Base-by-base conservation (phyloP, 176 grass and related monocot genomes). In the Aegilops sharonensis region DNA sequence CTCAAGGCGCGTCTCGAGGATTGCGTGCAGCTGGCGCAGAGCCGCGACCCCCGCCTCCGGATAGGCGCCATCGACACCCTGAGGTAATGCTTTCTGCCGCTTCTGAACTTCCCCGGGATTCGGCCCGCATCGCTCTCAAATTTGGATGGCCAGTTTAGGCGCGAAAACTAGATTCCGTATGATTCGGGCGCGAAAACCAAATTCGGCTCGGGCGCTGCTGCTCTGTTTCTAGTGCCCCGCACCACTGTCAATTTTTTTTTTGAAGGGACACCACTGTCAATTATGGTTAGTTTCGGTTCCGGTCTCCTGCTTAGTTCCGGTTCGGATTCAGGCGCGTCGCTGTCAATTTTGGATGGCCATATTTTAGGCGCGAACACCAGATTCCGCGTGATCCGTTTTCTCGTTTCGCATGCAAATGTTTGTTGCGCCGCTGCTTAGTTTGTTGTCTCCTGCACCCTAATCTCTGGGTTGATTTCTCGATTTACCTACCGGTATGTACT, bases 1-100 rank as follows among this genome's bases (percentile, higher is more conserved):
- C 78, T 99, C 37, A 99, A 99, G 87, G 92, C 94, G 84, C 92
- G 96, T 75, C 84, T 99, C 12, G 94, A 99, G 47, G 47, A 5
- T 31, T 99, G 94, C 77, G 47, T 50, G 13, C 0, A 50, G 13
- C 11, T 0, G 13, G 13, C 13, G 13, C 13, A 15, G 11, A 13
- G 13, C 13, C 0, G 13, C 47, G 89, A 94, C 88, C 94, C 90
- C 50, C 92, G 90, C 15, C 80, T 93, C 11, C 94, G 96, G 89
- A 93, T 87, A 78, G 87, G 1, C 6, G 97, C 92, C 20, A 89
- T 99, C n/a, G 92, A 94, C 87, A 93, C 90, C 80, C 96, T 99
- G 97, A 96, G 97, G 97, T 98, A 89, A 30, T 57, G 54, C 54
- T 17, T 57, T 0, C 54, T 57, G 18, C 81, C 54, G 54, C 54